Percentiles rank a stretch among this genome's conserved stretches.
phyloP scores from a whole-genome alignment of 1,139 yeast genomes.

The Blastobotrys buckinghamii region DNA sequence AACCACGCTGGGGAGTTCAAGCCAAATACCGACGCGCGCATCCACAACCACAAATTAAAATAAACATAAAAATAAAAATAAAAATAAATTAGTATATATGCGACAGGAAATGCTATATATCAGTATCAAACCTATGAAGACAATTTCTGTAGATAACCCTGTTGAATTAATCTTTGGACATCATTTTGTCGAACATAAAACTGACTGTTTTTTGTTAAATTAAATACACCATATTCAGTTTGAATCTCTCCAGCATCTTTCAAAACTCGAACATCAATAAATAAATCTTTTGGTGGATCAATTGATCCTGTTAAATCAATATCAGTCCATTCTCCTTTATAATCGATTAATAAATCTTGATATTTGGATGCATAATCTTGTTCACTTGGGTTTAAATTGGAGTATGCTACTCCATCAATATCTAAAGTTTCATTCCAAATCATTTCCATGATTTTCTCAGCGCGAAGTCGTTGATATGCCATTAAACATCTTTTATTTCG shows the following conservation, averaged over 20 bases:
- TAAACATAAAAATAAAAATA: not conserved
- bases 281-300: constrained; percentile 86
- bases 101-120: too few relatives aligned
- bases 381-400: constrained; percentile 68
- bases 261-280: constrained; percentile 87
- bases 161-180: constrained; percentile 89
- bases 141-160: constrained; percentile 83
- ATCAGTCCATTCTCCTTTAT: constrained; percentile 75
- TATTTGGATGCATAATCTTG: constrained; percentile 72
- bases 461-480: constrained; percentile 72
- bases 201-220: constrained; percentile 90
- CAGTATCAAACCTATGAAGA: constrained; percentile 33
- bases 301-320: constrained; percentile 84
- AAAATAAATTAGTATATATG: too few relatives aligned
- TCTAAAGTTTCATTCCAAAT: constrained; percentile 56
- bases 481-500: constrained; percentile 83
- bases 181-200: constrained; percentile 91
- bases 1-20: too few relatives aligned
- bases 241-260: constrained; percentile 87
- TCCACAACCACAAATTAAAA: too few relatives aligned
- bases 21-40: too few relatives aligned
- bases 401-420: constrained; percentile 32
- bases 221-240: constrained; percentile 95
- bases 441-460: constrained; percentile 59
- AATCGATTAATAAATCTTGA: constrained; percentile 63